phyloP scores from a whole-genome alignment of 805 yeast genomes.

The Saturnispora mendoncae region DNA sequence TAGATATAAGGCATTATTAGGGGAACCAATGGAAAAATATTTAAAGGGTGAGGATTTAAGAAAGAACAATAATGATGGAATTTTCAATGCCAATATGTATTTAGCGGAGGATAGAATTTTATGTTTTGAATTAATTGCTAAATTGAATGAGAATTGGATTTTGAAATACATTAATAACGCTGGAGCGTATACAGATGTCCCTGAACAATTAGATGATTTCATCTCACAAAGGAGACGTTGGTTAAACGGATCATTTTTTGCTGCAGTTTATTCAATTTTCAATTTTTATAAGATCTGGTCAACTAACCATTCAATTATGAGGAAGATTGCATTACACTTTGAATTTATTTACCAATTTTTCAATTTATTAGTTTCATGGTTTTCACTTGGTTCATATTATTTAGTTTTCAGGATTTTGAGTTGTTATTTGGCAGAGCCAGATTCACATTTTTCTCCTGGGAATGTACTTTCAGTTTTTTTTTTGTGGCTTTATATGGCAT shows the following conservation, averaged over 20 bases:
- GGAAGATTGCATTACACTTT: conserved; percentile 65
- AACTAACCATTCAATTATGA: conserved; percentile 58
- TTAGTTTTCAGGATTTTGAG: conserved; percentile 85
- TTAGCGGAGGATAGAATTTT: conserved; percentile 93
- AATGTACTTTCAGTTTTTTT: conserved; percentile 67
- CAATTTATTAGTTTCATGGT: conserved; percentile 80
- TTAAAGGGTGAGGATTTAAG: conserved; percentile 86
- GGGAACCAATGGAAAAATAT: conserved; percentile 80
- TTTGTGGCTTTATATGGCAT: conserved; percentile 76
- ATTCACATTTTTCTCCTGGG: conserved; percentile 62
- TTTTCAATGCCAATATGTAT: conserved; percentile 93
- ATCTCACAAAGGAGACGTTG: conserved; percentile 91
- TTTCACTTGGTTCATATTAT: conserved; percentile 83
- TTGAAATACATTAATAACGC: conserved; percentile 82
- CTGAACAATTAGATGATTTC: conserved; percentile 77
- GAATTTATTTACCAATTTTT: conserved; percentile 75
- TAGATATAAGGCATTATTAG: conserved; percentile 72
- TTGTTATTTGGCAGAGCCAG: conserved; percentile 58
- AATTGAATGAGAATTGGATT: conserved; percentile 61
- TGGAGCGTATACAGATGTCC: conserved; percentile 92
- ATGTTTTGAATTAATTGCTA: conserved; percentile 94
- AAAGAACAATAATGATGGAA: conserved; percentile 55
- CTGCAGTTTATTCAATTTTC: conserved; percentile 77
- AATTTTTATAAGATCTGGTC: conserved; percentile 72
- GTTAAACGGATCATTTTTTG: conserved; percentile 95